Evolutionary conservation across 106 monocot genomes (phyloP).

Genomic region (Hemerocallis citrina): DNA sequence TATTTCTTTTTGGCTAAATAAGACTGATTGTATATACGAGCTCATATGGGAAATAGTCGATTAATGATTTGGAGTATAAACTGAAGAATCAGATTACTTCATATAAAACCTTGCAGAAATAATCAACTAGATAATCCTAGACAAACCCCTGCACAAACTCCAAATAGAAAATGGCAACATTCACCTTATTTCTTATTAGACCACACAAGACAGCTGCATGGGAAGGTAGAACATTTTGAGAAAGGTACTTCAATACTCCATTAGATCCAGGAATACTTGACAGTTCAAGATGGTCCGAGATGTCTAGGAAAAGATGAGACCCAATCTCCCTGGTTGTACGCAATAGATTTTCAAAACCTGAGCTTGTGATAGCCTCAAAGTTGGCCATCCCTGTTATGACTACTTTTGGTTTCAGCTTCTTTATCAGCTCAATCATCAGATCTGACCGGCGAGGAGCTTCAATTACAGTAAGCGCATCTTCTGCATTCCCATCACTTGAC

Average conservation of each 20-base stretch:
- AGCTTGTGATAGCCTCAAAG: constrained; percentile 89
- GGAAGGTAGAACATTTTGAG: constrained; percentile 61
- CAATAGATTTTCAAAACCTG: constrained; percentile 79
- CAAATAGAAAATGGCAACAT: not conserved
- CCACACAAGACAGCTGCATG: constrained; percentile 91
- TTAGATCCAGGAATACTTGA: constrained; percentile 82
- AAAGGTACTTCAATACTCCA: constrained; percentile 91
- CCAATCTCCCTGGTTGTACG: constrained; percentile 54
- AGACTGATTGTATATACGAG: too few relatives aligned
- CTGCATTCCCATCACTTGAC: constrained; percentile 9
- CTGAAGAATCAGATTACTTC: too few relatives aligned
- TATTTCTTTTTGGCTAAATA: too few relatives aligned
- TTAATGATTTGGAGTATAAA: too few relatives aligned
- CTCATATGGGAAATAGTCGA: too few relatives aligned
- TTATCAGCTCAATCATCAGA: constrained; percentile 83
- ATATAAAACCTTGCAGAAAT: too few relatives aligned
- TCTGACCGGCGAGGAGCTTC: constrained; percentile 91
- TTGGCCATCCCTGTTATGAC: constrained; percentile 85
- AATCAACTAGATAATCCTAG: too few relatives aligned
- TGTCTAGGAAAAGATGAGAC: constrained; percentile 69
- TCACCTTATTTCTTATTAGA: constrained; percentile 84
- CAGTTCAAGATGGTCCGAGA: constrained; percentile 89
- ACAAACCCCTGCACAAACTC: not conserved
- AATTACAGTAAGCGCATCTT: constrained; percentile 61
- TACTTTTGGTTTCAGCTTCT: constrained; percentile 82